phyloP scores from a whole-genome alignment of 345 rosid species.

The Lumnitzera racemosa region DNA sequence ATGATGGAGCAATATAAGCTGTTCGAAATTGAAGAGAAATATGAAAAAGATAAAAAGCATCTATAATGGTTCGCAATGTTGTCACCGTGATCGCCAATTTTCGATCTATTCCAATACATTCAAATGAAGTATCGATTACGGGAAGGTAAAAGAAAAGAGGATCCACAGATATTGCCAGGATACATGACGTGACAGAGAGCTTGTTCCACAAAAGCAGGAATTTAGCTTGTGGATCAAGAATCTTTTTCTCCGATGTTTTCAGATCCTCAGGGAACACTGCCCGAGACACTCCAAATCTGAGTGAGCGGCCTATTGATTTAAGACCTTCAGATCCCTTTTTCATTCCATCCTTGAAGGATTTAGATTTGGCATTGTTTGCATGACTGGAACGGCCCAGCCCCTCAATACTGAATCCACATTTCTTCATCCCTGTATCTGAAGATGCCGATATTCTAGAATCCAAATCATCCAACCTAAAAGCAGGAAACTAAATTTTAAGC shows the following conservation, averaged over 20 bases:
- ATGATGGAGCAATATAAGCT: slow-evolving; percentile 93
- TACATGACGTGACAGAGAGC: slow-evolving; percentile 71
- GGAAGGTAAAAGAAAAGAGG: slow-evolving; percentile 94
- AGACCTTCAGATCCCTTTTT: slow-evolving; percentile 87
- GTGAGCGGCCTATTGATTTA: slow-evolving; percentile 83
- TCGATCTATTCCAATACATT: slow-evolving; percentile 69
- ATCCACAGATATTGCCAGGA: slow-evolving; percentile 80
- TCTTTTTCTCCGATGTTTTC: slow-evolving; percentile 72
- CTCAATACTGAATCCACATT: slow-evolving; percentile 65
- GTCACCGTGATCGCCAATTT: slow-evolving; percentile 68
- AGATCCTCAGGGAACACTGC: slow-evolving; percentile 98
- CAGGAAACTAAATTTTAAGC: slow-evolving; percentile 7
- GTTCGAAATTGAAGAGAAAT: slow-evolving; percentile 95
- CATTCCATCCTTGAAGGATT: slow-evolving; percentile 72
- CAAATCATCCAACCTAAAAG: slow-evolving; percentile 85
- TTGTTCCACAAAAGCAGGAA: slow-evolving; percentile 74
- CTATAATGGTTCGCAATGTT: slow-evolving; percentile 65
- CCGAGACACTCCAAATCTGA: slow-evolving; percentile 81
- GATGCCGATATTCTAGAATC: slow-evolving; percentile 73
- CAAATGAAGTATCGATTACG: slow-evolving; percentile 33
- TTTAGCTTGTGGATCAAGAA: slow-evolving; percentile 91
- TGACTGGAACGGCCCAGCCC: slow-evolving; percentile 40
- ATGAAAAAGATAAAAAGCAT: slow-evolving; percentile 78
- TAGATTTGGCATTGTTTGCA: slow-evolving; percentile 42
- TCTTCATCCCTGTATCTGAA: slow-evolving; percentile 49